Evolutionary conservation across 2,329 filamentous ascomycete genomes (phyloP).

Genomic region (Paramyrothecium roridum): DNA sequence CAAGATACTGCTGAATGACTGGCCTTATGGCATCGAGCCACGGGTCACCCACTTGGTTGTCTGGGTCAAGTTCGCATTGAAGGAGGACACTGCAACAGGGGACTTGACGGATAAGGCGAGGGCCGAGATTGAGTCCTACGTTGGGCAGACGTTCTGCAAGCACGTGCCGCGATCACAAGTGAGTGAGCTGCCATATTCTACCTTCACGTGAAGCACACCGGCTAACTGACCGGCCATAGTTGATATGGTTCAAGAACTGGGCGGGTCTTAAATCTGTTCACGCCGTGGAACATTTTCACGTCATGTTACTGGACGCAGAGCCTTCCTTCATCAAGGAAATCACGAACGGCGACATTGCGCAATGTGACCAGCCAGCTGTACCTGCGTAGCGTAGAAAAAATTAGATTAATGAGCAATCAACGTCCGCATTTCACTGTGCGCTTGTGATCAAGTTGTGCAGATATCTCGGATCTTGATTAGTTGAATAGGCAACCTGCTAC

Average conservation of each 20-base stretch:
- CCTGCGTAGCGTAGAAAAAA: background rate
- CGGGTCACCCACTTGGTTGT: conserved; percentile 82
- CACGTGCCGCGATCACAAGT: conserved; percentile 51
- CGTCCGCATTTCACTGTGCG: no score
- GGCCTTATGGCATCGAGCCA: conserved; percentile 83
- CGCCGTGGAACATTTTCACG: conserved; percentile 89
- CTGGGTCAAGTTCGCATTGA: conserved; percentile 86
- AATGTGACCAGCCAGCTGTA: conserved; percentile 36
- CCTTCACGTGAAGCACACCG: background rate
- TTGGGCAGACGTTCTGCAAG: conserved; percentile 62
- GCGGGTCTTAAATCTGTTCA: conserved; percentile 77
- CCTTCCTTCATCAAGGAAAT: conserved; percentile 64
- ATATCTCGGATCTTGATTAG: background rate
- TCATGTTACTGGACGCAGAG: conserved; percentile 82
- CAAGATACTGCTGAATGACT: conserved; percentile 84
- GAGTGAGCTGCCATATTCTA: conserved; percentile 20
- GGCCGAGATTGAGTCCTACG: conserved; percentile 66
- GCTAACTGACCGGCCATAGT: conserved; percentile 14
- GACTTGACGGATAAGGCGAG: conserved; percentile 65
- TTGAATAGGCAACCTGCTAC: background rate
- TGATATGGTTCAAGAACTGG: conserved; percentile 71
- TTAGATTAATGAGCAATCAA: no score
- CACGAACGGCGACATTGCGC: conserved; percentile 70
- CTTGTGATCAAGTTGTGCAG: no score
- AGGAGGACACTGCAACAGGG: conserved; percentile 62